Conservation (phyloP, 2,329 filamentous ascomycete genomes). For the Aspergillus chevalieri region DNA sequence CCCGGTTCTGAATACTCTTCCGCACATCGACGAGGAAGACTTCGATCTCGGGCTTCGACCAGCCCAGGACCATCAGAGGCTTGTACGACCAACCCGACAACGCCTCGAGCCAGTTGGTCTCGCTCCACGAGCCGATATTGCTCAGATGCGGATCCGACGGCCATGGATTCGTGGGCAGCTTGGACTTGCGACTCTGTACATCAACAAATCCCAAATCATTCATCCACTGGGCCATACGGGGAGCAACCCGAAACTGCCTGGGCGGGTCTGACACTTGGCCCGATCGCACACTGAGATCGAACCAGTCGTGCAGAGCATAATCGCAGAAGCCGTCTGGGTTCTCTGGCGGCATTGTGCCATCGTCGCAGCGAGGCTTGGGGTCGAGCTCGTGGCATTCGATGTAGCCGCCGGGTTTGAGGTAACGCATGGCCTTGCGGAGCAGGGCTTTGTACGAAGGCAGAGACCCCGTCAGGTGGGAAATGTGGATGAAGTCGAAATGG, state of each 20-base stretch:
- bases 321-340: conserved; percentile 33
- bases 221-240: conserved; percentile 50
- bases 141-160: conserved; percentile 43
- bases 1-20: conserved; percentile 34
- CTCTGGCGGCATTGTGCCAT: conserved; percentile 46
- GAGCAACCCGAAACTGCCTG: conserved; percentile 47
- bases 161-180: conserved; percentile 50
- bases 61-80: conserved; percentile 36
- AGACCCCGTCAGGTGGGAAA: conserved; percentile 52
- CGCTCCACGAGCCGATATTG: conserved; percentile 45
- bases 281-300: conserved; percentile 35
- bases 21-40: conserved; percentile 41
- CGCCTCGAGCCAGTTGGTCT: conserved; percentile 41
- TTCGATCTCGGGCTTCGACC: conserved; percentile 42
- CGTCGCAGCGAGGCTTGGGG: conserved; percentile 47
- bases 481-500: conserved; percentile 56
- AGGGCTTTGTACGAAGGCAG: conserved; percentile 53
- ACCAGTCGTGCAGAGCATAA: conserved; percentile 45
- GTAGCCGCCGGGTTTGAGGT: conserved; percentile 53
- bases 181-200: conserved; percentile 48
- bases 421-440: conserved; percentile 46
- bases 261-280: conserved; percentile 41
- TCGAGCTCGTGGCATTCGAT: conserved; percentile 41
- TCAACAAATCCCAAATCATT: conserved; percentile 54
- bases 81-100: conserved; percentile 41